Percentiles rank a stretch among this genome's conserved stretches.
Evolutionary conservation across 768 basidiomycete genomes (phyloP).

Genomic region (Lanmaoa rubissima): DNA sequence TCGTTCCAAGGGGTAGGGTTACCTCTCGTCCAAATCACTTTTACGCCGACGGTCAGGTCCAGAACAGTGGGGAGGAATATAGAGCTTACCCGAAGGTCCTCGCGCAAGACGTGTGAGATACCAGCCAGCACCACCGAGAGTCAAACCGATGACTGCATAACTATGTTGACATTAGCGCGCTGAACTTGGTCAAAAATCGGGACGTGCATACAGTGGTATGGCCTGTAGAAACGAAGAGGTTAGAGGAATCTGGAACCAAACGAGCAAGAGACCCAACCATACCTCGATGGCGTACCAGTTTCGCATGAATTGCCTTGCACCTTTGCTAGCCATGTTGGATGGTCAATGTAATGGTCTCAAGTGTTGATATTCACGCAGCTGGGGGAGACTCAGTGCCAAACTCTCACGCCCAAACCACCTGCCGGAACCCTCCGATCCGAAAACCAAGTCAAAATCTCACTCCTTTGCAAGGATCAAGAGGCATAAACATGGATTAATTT

Average conservation of each 20-base stretch:
- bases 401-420: slow-evolving; percentile 16
- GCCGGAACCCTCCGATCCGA: slow-evolving; percentile 17
- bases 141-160: slow-evolving; percentile 49
- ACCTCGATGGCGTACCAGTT: slow-evolving; percentile 50
- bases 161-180: slow-evolving; percentile 29
- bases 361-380: neutral
- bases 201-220: slow-evolving; percentile 44
- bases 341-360: neutral
- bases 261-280: neutral
- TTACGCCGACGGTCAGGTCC: neutral
- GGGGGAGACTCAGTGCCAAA: too few relatives aligned
- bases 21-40: slow-evolving; percentile 59
- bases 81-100: slow-evolving; percentile 49
- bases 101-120: slow-evolving; percentile 63
- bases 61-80: neutral
- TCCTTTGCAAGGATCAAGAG: neutral
- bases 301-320: slow-evolving; percentile 32
- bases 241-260: neutral
- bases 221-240: slow-evolving; percentile 34
- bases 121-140: slow-evolving; percentile 59
- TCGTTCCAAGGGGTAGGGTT: slow-evolving; percentile 92
- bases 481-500: slow-evolving; percentile 24
- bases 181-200: slow-evolving; percentile 3
- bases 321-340: slow-evolving; percentile 25
- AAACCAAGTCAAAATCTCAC: neutral